Evolutionary conservation across 2,329 filamentous ascomycete species (phyloP).

Genomic region (Epichloe coenophiala): DNA sequence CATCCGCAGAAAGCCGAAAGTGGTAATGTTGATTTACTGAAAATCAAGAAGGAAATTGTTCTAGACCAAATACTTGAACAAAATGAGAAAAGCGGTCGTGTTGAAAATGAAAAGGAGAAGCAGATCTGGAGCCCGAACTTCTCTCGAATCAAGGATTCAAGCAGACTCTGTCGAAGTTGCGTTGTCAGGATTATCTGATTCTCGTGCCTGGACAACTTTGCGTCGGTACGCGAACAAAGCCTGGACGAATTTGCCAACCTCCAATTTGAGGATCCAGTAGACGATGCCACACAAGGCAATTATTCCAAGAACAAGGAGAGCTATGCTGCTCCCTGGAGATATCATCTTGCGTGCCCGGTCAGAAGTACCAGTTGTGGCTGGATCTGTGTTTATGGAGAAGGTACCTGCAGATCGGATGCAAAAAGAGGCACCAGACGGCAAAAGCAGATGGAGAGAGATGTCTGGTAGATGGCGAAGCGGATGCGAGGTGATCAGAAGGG

Average conservation of each 20-base stretch:
- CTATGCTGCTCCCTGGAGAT: constrained; percentile 13
- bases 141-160: background rate
- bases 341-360: constrained; percentile 1
- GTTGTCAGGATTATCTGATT: background rate
- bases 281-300: constrained; percentile 16
- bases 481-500: background rate
- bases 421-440: background rate
- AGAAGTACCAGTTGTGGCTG: background rate
- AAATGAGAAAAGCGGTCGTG: background rate
- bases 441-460: background rate
- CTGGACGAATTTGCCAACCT: constrained; percentile 17
- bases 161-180: background rate
- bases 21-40: background rate
- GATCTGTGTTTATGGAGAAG: background rate
- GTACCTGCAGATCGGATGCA: background rate
- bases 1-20: background rate
- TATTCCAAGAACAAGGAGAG: constrained; percentile 19
- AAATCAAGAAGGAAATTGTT: background rate
- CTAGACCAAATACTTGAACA: too few species aligned
- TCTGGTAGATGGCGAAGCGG: background rate
- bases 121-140: background rate
- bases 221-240: constrained; percentile 12
- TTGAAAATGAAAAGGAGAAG: background rate
- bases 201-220: background rate
- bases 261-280: constrained; percentile 16